Conservation (phyloP, 768 basidiomycete genomes). For the Naganishia antarctica region DNA sequence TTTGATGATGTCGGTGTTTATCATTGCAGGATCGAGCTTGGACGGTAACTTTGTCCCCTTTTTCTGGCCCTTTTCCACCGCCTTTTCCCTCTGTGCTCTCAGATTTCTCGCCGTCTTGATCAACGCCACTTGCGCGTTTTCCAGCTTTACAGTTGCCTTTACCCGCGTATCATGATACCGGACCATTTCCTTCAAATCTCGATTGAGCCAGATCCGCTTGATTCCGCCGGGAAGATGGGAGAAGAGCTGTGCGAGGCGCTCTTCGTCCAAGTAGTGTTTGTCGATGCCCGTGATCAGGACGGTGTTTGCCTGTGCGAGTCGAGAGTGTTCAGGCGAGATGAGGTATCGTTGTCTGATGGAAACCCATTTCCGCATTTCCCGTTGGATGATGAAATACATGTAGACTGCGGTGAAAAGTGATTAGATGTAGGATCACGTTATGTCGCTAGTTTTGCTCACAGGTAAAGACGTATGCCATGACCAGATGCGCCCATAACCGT, state of each 20-base stretch:
- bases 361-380: conserved; percentile 76
- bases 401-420: too few species aligned
- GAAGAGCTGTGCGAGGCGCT: conserved; percentile 64
- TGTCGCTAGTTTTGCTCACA: too few species aligned
- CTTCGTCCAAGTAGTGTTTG: conserved; percentile 65
- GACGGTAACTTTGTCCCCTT: conserved; percentile 39
- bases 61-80: conserved; percentile 53
- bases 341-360: conserved; percentile 75
- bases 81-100: conserved; percentile 55
- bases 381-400: conserved; percentile 74
- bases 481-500: conserved; percentile 73
- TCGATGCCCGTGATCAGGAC: conserved; percentile 88
- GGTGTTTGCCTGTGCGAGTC: conserved; percentile 79
- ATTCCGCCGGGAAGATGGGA: conserved; percentile 85
- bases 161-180: conserved; percentile 71
- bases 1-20: conserved; percentile 29
- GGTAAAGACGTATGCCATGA: conserved; percentile 72
- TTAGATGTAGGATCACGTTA: too few species aligned
- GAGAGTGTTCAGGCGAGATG: conserved; percentile 66
- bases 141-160: conserved; percentile 70
- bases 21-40: conserved; percentile 33
- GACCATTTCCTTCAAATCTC: conserved; percentile 81
- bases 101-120: conserved; percentile 71
- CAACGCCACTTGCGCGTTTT: conserved; percentile 74
- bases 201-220: conserved; percentile 84